A percentile compares a stretch with the other conserved stretches of the same genome.
Evolutionary conservation across 2,329 filamentous ascomycete genomes (phyloP).

Genomic region (Epichloe amarillans): DNA sequence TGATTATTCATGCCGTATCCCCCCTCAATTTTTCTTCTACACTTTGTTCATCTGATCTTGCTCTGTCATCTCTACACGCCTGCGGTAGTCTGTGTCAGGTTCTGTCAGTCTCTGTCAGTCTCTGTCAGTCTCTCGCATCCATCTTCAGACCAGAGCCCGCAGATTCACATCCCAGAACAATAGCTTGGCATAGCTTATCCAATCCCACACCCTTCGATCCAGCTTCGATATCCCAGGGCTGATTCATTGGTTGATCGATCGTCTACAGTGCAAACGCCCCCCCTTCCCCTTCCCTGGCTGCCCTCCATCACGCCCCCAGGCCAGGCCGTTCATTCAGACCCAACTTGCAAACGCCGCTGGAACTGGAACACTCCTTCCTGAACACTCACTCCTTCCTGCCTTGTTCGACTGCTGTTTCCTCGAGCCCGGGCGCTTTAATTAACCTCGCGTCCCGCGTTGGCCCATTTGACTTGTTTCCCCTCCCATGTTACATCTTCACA

Average conservation of each 20-base stretch:
- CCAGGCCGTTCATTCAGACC: neutral
- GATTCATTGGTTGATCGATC: neutral
- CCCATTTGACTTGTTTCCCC: neutral
- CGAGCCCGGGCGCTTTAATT: neutral
- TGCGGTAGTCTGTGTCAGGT: neutral
- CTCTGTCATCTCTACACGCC: no score
- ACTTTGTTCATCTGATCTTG: no score
- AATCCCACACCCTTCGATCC: neutral
- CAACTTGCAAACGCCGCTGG: neutral
- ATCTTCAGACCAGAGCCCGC: neutral
- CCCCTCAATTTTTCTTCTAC: no score
- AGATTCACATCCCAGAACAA: neutral
- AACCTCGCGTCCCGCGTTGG: constrained; percentile 1
- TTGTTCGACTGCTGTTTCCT: neutral
- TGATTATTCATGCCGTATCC: no score
- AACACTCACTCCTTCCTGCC: neutral
- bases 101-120: neutral
- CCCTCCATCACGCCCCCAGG: neutral
- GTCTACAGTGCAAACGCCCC: no score
- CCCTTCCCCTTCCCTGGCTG: neutral
- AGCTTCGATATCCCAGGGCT: neutral
- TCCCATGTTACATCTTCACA: neutral
- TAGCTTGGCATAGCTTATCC: no score
- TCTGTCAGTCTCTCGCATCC: neutral
- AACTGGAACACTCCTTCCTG: neutral